These are phyloP conservation scores for Crithidia mellificae DNA, from an alignment of 208 protist species.

Conservation along the genomic window DNA sequence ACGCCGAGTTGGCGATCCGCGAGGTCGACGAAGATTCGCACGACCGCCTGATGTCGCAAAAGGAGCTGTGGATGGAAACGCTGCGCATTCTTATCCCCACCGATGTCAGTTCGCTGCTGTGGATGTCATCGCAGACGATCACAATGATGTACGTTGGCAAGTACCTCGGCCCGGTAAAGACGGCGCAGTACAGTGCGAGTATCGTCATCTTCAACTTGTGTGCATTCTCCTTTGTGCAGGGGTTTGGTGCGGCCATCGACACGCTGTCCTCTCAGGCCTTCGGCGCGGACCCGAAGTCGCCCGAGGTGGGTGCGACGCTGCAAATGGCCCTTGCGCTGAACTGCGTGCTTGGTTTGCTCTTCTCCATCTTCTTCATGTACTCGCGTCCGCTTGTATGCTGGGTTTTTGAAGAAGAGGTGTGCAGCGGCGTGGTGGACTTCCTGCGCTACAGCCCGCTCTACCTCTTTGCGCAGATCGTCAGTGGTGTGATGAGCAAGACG, in stretches of 20 bases:
- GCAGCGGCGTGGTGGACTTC: conserved; percentile 47
- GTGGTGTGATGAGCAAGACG: conserved; percentile 59
- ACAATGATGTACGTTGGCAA: conserved; percentile 59
- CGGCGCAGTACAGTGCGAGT: conserved; percentile 62
- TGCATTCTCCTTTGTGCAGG: conserved; percentile 62
- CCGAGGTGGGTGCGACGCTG: conserved; percentile 62
- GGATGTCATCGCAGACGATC: conserved; percentile 68
- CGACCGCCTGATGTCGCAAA: conserved; percentile 23
- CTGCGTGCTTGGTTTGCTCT: conserved; percentile 42
- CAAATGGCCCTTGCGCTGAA: conserved; percentile 58
- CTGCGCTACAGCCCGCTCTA: conserved; percentile 56
- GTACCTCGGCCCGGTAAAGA: conserved; percentile 34
- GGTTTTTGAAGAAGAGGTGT: conserved; percentile 49
- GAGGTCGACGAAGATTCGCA: conserved; percentile 21
- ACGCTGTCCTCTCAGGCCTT: conserved; percentile 76
- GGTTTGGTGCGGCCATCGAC: conserved; percentile 69
- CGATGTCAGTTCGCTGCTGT: conserved; percentile 60
- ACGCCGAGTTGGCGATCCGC: conserved; percentile 17
- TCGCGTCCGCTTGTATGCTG: conserved; percentile 39
- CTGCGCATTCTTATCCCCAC: conserved; percentile 68
- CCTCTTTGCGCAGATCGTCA: conserved; percentile 59
- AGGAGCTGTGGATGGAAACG: conserved; percentile 34
- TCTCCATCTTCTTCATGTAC: conserved; percentile 57
- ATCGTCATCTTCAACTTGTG: conserved; percentile 74
- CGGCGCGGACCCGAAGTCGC: conserved; percentile 52